Base-by-base conservation (phyloP, 768 basidiomycete genomes). In the Boletus huronensis region DNA sequence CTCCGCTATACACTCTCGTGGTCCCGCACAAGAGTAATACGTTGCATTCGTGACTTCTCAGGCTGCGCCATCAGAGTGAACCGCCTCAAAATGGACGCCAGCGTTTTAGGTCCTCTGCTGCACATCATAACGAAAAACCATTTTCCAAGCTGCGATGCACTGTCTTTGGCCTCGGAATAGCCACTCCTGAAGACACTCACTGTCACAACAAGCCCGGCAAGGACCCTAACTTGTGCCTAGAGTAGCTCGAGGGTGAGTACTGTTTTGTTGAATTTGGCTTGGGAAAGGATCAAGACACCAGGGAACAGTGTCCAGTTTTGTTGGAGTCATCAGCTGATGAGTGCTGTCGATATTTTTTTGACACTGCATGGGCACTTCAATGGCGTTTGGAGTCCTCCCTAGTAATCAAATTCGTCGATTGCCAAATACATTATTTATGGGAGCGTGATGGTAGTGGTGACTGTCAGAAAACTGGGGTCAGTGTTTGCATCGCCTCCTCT, bases 41-140 rank as follows among this genome's bases (percentile, higher is more conserved):
- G 90, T 97, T 59, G 82, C 82, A 6, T 88, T 98, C 68, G 76
- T 99, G 58, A 95, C 93, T 6, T 95, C 92, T n/a, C n/a, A n/a
- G n/a, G n/a, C n/a, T n/a, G n/a, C n/a, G n/a, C n/a, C n/a, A n/a
- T 10, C 96, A 98, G 72, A 96, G 97, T 42, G 97, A 98, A 73
- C 87, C 93, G 42, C 96, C 97, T 16, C 95, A 98, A 76, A 98
- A 98, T 70, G 96, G 88, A 36, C 82, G 97, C 40, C 84, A 84
- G 41, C 84, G 94, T 67, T 87, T 88, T 79, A 98, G 96, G 75
- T 79, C 89, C 4, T 63, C 84, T 7, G 81, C 83, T 7, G 69
- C 71, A 0, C 69, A 72, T 21, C 71, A 70, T 49, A 74, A 75
- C 3, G 85, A 87, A 48, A 76, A 73, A 51, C 75, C 79, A 5